phyloP scores from a whole-genome alignment of 2,329 filamentous ascomycete species.

The Neopestalotiopsis sp. region DNA sequence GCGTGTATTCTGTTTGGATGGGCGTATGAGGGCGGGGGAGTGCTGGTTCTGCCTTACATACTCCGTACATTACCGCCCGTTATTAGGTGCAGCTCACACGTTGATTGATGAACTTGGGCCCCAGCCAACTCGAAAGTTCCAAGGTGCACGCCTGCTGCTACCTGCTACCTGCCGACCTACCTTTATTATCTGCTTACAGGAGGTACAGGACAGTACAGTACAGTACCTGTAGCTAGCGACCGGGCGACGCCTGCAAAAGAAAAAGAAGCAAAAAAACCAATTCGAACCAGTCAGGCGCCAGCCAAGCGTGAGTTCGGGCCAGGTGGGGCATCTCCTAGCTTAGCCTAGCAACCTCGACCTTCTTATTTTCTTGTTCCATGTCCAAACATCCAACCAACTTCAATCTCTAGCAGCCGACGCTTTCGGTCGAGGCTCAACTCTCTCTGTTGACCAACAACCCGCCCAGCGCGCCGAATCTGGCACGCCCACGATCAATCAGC shows the following conservation, averaged over 20 bases:
- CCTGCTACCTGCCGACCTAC: not conserved
- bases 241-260: not conserved
- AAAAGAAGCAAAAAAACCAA: not conserved
- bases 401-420: conserved; percentile 7
- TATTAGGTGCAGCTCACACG: not conserved
- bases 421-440: conserved; percentile 15
- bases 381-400: conserved; percentile 17
- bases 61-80: not conserved
- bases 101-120: not conserved
- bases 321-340: not conserved
- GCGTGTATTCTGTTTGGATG: not conserved
- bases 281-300: conserved; percentile 6
- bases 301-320: conserved; percentile 14
- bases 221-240: not conserved
- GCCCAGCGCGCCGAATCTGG: not conserved
- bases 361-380: conserved; percentile 18
- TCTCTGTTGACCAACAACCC: not conserved
- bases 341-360: conserved; percentile 17
- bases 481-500: conserved; percentile 17
- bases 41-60: not conserved
- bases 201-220: not conserved
- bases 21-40: not conserved
- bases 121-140: not conserved
- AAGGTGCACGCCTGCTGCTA: not conserved
- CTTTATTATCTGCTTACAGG: not conserved